Base-by-base conservation (phyloP, 2,329 filamentous ascomycete genomes). In the Thelonectria olida region DNA sequence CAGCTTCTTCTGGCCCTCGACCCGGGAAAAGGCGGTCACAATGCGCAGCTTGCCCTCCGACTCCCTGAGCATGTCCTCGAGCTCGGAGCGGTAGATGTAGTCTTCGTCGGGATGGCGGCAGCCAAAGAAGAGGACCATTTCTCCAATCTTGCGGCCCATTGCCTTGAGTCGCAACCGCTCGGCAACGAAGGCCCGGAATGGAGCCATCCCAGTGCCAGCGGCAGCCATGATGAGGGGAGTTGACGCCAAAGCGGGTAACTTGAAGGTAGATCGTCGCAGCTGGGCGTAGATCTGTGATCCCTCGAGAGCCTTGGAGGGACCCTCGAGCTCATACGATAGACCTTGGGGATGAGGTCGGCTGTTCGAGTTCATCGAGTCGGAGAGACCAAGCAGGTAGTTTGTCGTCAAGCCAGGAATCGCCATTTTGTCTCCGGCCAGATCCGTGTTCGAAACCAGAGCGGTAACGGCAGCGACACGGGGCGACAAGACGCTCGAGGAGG, bases 151-250 rank as follows among this genome's bases (percentile, higher is more conserved):
- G 7, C 54, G 54, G 25, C 64, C 64, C 48, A 58, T 42, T 12
- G 38, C 20, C 54, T 49, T 54, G 36, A 55, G 23, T 2, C 55
- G 44, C 5, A 55, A 23, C 13, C 63, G 53, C 41, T 66, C 63
- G 4, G 36, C 25, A 25, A 66, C 49, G 36, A 69, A 69, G 5
- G 62, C 66, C 9, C 64, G 59, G 54, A 69, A 69, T 0, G 80
- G 81, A 1, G 81, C 81, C 5, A 84, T 68, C 3, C 82, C 81
- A 2, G 81, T 83, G 3, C 82, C 83, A 0, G 81, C 77, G 0
- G 73, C 81, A 4, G 84, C 74, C 79, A 84, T 82, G 49, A 86
- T 75, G 15, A 87, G 71, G 0, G 84, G 84, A 1, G 75, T 79
- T 3, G 72, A 76, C 4, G 75, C 66, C 1, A 74, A 67, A 19